Conservation (phyloP, 2,329 filamentous ascomycete species). For the Diaporthe humulicola region DNA sequence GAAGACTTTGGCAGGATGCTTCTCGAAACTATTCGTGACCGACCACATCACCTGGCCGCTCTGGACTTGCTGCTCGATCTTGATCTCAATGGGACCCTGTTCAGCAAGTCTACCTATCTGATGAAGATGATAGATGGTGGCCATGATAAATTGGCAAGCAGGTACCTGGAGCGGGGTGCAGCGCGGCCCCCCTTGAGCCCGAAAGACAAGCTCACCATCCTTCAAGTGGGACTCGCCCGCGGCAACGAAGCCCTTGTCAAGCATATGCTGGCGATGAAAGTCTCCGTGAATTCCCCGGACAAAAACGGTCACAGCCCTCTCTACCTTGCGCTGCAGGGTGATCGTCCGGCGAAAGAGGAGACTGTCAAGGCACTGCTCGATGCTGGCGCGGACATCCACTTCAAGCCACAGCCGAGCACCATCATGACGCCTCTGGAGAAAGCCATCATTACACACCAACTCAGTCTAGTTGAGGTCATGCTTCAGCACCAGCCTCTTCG, state of each 20-base stretch:
- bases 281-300: slow-evolving; percentile 10
- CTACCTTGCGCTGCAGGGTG: slow-evolving; percentile 4
- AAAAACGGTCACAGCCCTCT: slow-evolving; percentile 30
- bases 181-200: slow-evolving; percentile 15
- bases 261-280: slow-evolving; percentile 25
- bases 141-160: background rate
- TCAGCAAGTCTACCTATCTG: slow-evolving; percentile 7
- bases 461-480: slow-evolving; percentile 10
- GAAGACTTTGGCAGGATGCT: slow-evolving; percentile 31
- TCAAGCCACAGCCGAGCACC: background rate
- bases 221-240: slow-evolving; percentile 7
- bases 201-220: slow-evolving; percentile 20
- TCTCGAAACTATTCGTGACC: background rate
- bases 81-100: slow-evolving; percentile 8
- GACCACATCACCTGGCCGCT: background rate
- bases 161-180: slow-evolving; percentile 15
- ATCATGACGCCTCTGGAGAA: slow-evolving; percentile 26
- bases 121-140: slow-evolving; percentile 24
- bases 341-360: background rate
- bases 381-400: slow-evolving; percentile 20
- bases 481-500: slow-evolving; percentile 17
- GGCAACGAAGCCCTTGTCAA: background rate
- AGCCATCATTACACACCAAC: background rate
- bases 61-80: slow-evolving; percentile 30
- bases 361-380: slow-evolving; percentile 5